Conservation (phyloP, 129 eudicot species). For the Saussurea involucrata region DNA sequence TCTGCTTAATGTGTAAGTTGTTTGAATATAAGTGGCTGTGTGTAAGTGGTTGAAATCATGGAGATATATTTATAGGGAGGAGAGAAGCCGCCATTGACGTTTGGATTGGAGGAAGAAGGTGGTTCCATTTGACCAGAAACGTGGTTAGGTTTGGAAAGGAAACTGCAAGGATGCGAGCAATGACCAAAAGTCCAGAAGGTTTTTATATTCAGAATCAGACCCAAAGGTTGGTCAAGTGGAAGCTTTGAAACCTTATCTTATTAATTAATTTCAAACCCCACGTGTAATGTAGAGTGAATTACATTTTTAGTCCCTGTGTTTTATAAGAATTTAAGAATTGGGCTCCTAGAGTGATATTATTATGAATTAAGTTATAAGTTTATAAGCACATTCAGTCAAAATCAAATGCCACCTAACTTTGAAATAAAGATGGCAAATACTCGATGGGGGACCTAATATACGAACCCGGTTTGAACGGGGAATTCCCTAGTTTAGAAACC, state of each 20-base stretch:
- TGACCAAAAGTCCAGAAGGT: not conserved
- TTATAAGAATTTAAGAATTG: too few species aligned
- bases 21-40: not conserved
- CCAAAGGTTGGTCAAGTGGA: not conserved
- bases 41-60: not conserved
- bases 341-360: too few species aligned
- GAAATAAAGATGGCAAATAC: too few species aligned
- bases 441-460: too few species aligned
- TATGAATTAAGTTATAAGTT: too few species aligned
- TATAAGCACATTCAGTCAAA: not conserved
- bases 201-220: not conserved
- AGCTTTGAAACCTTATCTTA: not conserved
- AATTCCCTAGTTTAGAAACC: not conserved
- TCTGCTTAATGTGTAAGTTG: not conserved
- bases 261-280: not conserved
- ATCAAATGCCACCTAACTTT: not conserved
- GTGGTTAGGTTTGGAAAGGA: not conserved
- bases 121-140: constrained; percentile 18
- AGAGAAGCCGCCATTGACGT: constrained; percentile 13
- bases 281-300: not conserved
- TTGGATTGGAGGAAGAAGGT: constrained; percentile 6
- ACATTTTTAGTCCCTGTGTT: not conserved
- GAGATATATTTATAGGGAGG: constrained; percentile 14
- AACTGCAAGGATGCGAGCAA: not conserved
- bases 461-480: too few species aligned